These are phyloP conservation scores for Colletotrichum lentis DNA, from an alignment of 2,329 filamentous ascomycete species.

Conservation along the genomic window DNA sequence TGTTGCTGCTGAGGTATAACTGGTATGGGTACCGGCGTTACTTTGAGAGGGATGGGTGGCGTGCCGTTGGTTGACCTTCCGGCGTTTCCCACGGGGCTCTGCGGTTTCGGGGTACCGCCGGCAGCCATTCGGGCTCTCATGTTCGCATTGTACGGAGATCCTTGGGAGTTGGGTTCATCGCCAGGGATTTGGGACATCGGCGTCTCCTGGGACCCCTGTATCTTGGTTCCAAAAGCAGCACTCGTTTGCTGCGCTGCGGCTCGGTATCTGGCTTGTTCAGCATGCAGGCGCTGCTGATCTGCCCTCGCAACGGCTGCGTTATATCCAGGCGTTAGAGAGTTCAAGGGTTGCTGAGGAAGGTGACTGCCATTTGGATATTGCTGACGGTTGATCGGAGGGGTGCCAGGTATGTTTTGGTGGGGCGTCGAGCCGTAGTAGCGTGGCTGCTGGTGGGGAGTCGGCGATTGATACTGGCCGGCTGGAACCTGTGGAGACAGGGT, in stretches of 20 bases:
- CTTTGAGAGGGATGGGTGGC: constrained; percentile 50
- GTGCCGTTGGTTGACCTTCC: constrained; percentile 46
- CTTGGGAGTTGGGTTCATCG: constrained; percentile 45
- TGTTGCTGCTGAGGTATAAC: constrained; percentile 52
- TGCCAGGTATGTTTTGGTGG: constrained; percentile 42
- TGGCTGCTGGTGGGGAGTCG: constrained; percentile 39
- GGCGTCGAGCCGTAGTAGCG: constrained; percentile 42
- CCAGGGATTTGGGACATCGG: constrained; percentile 52
- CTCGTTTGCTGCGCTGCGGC: constrained; percentile 56
- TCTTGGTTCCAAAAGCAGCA: constrained; percentile 52
- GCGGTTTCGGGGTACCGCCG: constrained; percentile 47
- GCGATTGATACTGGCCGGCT: constrained; percentile 50
- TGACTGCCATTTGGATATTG: constrained; percentile 47
- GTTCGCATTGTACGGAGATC: constrained; percentile 47
- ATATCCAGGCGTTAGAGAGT: constrained; percentile 27
- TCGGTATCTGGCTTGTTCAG: constrained; percentile 60
- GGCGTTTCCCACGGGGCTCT: constrained; percentile 41
- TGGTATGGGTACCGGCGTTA: constrained; percentile 56
- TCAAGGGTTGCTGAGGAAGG: constrained; percentile 45
- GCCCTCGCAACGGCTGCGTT: constrained; percentile 28
- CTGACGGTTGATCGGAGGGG: constrained; percentile 38
- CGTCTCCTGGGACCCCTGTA: constrained; percentile 57
- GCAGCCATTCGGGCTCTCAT: constrained; percentile 50
- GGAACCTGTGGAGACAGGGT: constrained; percentile 57
- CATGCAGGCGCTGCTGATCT: constrained; percentile 47